Conservation (phyloP, 1,284 basidiomycete species). For the Ustilago shanxiensis region DNA sequence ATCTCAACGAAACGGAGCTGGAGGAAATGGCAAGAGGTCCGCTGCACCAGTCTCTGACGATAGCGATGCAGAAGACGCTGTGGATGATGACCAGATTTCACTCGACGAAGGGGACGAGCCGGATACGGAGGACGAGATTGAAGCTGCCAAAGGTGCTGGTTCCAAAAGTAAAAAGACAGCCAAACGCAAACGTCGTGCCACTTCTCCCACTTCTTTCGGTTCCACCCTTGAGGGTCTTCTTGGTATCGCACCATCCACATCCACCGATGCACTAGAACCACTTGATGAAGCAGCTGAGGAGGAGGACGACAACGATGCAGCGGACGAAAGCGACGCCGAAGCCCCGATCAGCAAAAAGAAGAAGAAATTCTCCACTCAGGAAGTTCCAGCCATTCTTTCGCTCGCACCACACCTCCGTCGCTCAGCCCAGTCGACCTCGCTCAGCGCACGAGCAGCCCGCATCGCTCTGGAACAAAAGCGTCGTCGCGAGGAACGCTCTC, state of each 20-base stretch:
- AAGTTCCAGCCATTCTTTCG: conserved; percentile 60
- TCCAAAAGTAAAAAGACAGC: conserved; percentile 62
- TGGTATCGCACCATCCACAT: conserved; percentile 37
- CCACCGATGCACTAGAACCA: conserved; percentile 24
- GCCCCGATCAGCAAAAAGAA: conserved; percentile 9
- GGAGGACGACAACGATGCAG: conserved; percentile 1
- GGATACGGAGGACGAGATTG: conserved; percentile 62
- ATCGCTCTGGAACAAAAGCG: conserved; percentile 62
- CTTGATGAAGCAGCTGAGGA: conserved; percentile 19
- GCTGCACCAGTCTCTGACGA: conserved; percentile 8
- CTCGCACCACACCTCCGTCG: conserved; percentile 65
- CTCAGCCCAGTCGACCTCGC: conserved; percentile 55
- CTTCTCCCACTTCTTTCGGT: conserved; percentile 65
- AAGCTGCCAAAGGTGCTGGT: conserved; percentile 49
- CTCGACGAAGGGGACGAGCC: conserved; percentile 42
- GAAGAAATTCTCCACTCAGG: conserved; percentile 2
- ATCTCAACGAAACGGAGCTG: conserved; percentile 10
- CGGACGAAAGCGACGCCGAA: conserved; percentile 8
- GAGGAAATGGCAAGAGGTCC: conserved; percentile 24
- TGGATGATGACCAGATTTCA: conserved; percentile 32
- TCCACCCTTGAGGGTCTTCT: conserved; percentile 60
- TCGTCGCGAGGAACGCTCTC: conserved; percentile 61
- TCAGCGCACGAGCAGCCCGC: conserved; percentile 64
- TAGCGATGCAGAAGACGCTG: conserved; percentile 26
- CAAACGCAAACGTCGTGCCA: conserved; percentile 66